Percentiles rank a stretch among this genome's conserved stretches.
phyloP scores from a whole-genome alignment of 2,329 filamentous ascomycete species.

The Botrytis hyacinthi region DNA sequence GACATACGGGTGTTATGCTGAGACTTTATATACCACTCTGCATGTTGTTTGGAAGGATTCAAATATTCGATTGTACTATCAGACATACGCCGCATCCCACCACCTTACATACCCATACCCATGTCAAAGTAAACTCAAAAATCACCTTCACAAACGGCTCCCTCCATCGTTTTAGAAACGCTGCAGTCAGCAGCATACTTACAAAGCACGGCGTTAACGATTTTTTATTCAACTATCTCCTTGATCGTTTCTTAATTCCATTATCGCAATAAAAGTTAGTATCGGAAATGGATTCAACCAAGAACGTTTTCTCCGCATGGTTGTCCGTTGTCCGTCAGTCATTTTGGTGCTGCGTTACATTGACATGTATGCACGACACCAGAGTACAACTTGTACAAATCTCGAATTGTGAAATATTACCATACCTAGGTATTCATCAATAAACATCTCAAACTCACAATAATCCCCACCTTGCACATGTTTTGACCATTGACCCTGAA shows the following conservation, averaged over 20 bases:
- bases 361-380: background rate
- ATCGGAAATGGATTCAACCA: background rate
- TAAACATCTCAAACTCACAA: background rate
- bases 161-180: background rate
- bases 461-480: background rate
- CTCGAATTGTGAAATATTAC: background rate
- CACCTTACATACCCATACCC: too few relatives aligned
- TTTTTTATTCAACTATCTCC: background rate
- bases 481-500: background rate
- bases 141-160: background rate
- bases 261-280: background rate
- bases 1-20: background rate
- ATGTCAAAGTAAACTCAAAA: background rate
- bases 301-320: background rate
- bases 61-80: background rate
- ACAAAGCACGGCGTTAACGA: background rate
- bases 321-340: background rate
- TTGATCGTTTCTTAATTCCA: background rate
- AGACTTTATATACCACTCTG: background rate
- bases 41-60: background rate
- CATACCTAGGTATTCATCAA: background rate
- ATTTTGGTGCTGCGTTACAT: background rate
- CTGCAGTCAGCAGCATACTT: background rate
- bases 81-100: background rate
- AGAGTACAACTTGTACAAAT: background rate